These are phyloP conservation scores for Macrophomina phaseolina DNA, from an alignment of 2,329 filamentous ascomycete species.

Conservation along the genomic window DNA sequence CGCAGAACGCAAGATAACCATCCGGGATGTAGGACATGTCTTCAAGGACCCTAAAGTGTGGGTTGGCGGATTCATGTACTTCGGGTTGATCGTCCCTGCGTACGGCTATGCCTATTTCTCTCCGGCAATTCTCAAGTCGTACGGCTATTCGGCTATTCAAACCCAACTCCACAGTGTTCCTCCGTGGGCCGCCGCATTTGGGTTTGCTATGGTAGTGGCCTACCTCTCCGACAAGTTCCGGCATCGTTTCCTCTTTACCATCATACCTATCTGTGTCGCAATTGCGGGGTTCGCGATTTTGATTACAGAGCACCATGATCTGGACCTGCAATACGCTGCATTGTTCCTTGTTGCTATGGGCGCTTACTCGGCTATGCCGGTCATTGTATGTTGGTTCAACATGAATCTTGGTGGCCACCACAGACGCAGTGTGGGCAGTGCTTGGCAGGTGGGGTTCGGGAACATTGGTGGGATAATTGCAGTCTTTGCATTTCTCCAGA, in stretches of 20 bases:
- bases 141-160: slow-evolving; percentile 59
- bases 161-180: slow-evolving; percentile 62
- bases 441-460: slow-evolving; percentile 58
- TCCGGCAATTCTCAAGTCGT: slow-evolving; percentile 55
- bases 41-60: slow-evolving; percentile 58
- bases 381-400: slow-evolving; percentile 67
- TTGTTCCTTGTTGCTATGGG: slow-evolving; percentile 84
- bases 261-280: slow-evolving; percentile 70
- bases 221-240: slow-evolving; percentile 71
- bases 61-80: slow-evolving; percentile 59
- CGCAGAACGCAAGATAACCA: slow-evolving; percentile 50
- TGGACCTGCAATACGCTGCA: slow-evolving; percentile 72
- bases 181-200: slow-evolving; percentile 76
- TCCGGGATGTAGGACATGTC: slow-evolving; percentile 50
- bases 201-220: slow-evolving; percentile 77
- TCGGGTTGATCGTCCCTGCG: slow-evolving; percentile 53
- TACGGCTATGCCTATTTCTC: slow-evolving; percentile 53
- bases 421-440: slow-evolving; percentile 54
- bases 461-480: slow-evolving; percentile 60
- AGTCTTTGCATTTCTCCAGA: slow-evolving; percentile 55
- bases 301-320: slow-evolving; percentile 71
- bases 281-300: slow-evolving; percentile 80
- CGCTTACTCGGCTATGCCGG: slow-evolving; percentile 85
- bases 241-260: slow-evolving; percentile 76
- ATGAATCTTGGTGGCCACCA: slow-evolving; percentile 62